These are phyloP conservation scores for Helichrysum umbraculigerum DNA, from an alignment of 129 eudicot species.

Conservation along the genomic window DNA sequence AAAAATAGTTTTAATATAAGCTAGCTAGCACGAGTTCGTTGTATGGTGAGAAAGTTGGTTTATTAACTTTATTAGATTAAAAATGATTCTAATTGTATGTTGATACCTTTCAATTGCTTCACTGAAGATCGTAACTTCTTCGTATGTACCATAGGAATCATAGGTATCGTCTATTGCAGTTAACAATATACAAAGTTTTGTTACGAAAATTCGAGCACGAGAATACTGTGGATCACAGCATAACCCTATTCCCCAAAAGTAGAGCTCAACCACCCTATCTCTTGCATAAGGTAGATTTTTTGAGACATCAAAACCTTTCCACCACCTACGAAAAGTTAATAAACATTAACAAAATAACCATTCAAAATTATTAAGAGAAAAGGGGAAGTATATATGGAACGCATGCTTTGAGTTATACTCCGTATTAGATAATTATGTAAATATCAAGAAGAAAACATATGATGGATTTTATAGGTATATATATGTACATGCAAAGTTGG, in stretches of 20 bases:
- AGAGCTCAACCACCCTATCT: not conserved
- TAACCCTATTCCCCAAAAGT: not conserved
- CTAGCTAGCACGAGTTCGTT: no score
- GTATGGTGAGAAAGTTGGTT: no score
- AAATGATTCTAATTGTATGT: no score
- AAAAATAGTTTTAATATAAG: not conserved
- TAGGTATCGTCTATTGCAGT: not conserved
- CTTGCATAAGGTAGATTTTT: not conserved
- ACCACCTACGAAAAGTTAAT: not conserved
- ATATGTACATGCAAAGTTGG: not conserved
- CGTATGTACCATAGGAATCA: not conserved
- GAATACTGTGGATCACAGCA: not conserved
- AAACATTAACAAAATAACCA: not conserved
- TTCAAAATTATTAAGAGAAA: not conserved
- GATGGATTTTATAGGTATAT: not conserved
- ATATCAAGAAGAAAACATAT: no score
- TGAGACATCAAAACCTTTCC: not conserved
- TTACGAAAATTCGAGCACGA: not conserved
- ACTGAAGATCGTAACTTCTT: not conserved
- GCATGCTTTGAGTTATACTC: no score
- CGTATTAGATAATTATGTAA: no score
- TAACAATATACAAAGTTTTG: not conserved
- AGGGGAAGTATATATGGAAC: no score
- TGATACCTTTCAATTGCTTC: not conserved
- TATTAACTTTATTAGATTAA: no score